Evolutionary conservation across 2,329 filamentous ascomycete species (phyloP), one percentile per base, ranked within the genome.

Genomic region (Ceratocystis albifundus): DNA sequence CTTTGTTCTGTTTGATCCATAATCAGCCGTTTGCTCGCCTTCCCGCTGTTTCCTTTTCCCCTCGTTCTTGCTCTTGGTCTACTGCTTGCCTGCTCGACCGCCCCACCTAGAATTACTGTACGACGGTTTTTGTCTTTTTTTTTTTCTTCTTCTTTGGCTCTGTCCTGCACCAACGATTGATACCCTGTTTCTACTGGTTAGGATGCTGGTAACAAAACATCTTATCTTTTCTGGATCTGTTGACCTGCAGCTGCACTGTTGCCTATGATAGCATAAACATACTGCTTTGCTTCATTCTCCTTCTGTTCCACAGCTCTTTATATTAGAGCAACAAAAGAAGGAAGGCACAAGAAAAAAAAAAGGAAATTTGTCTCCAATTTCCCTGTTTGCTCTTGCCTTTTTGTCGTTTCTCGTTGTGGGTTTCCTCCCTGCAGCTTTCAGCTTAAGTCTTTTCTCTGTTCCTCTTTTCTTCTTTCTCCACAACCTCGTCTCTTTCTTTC

Each of bases 321-420:
- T 12, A 17, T 10, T 25, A 30, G 12, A 59, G 28, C 10, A 10
- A 41, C 36, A 36, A 30, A 32, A 30, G 12, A 46, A 46, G 30
- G 28, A 48, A 46, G n/a, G 41, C 10, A 45, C 17, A 44, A 62
- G 25, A 62, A 48, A 45, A 25, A 48, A 45, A 25, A 30, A 10
- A 62, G 28, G 61, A 45, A 62, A 62, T 28, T 46, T 59, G 25
- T 48, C 41, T 62, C 61, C 61, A 46, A 45, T 62, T 62, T 46
- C 41, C 61, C 8, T 17, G 41, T 62, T 62, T 46, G 41, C 45
- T 46, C 61, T 46, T 62, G 36, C 61, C 55, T 32, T 32, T 59
- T 59, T 30, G 55, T 59, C 15, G 30, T 55, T 22, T 28, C 41
- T 53, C 20, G 45, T 7, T 22, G 22, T 28, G 17, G 20, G 20